Conservation (phyloP, 2,329 filamentous ascomycete species). For the Eutypa lata region DNA sequence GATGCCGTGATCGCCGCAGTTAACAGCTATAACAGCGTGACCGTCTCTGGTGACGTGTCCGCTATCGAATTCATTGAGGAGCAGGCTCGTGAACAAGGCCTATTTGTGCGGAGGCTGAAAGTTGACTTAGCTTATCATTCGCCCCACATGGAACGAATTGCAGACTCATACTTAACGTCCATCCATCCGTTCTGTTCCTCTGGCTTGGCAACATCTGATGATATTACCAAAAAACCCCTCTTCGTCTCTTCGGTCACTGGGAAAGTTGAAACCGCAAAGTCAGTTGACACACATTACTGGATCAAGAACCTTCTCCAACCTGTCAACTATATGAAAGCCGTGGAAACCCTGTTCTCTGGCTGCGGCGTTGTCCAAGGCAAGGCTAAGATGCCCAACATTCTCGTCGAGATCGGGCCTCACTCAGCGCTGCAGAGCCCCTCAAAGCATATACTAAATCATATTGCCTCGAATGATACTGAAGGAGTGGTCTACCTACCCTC, state of each 20-base stretch:
- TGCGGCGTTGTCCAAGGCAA: neutral
- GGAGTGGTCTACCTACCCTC: constrained; percentile 11
- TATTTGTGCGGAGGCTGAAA: constrained; percentile 29
- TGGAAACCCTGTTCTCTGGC: constrained; percentile 5
- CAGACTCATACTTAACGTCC: constrained; percentile 16
- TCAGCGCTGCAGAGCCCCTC: constrained; percentile 18
- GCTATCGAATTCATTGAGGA: constrained; percentile 18
- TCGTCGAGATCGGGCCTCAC: constrained; percentile 27
- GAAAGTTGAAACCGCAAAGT: constrained; percentile 2
- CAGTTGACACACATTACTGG: constrained; percentile 25
- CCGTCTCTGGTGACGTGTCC: constrained; percentile 26
- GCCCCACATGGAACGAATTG: constrained; percentile 27
- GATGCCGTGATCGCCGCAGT: constrained; percentile 9
- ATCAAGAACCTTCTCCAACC: constrained; percentile 26
- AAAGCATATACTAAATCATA: constrained; percentile 14
- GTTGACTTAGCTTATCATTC: constrained; percentile 37
- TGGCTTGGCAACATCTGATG: neutral
- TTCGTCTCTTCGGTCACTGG: constrained; percentile 21
- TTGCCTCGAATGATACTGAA: constrained; percentile 5
- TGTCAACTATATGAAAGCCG: constrained; percentile 21
- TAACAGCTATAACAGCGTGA: constrained; percentile 23
- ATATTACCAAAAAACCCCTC: neutral
- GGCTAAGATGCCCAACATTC: constrained; percentile 1
- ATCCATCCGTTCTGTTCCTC: constrained; percentile 6
- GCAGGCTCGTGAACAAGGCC: constrained; percentile 4